These are phyloP conservation scores for Begonia peltatifolia DNA, from an alignment of 306 rosid species.

Conservation along the genomic window DNA sequence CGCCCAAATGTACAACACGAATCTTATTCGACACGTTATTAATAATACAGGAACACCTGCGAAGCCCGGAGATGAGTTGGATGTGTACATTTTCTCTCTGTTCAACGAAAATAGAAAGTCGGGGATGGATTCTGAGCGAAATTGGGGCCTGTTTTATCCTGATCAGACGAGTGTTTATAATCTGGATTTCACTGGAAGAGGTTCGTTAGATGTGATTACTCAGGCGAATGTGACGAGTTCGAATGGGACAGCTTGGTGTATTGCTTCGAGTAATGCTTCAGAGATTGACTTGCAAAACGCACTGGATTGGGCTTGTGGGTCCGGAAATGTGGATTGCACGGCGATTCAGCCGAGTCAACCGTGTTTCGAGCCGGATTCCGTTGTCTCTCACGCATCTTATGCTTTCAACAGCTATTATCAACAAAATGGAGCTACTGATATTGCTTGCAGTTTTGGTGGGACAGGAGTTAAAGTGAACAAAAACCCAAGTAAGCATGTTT, in stretches of 20 bases:
- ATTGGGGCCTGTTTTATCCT: constrained; percentile 92
- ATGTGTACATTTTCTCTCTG: constrained; percentile 5
- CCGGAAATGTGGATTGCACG: constrained; percentile 60
- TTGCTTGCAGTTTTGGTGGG: constrained; percentile 95
- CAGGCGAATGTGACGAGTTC: constrained; percentile 39
- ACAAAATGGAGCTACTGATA: constrained; percentile 76
- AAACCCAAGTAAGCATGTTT: constrained; percentile 40
- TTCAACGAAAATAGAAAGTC: constrained; percentile 92
- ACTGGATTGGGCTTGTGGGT: constrained; percentile 94
- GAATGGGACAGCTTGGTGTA: constrained; percentile 71
- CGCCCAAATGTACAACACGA: constrained; percentile 67
- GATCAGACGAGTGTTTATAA: constrained; percentile 93
- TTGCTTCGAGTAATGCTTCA: constrained; percentile 66
- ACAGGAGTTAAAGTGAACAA: constrained; percentile 44
- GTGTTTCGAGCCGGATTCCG: constrained; percentile 63
- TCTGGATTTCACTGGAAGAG: constrained; percentile 78
- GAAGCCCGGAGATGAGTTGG: no score
- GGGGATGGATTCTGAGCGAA: constrained; percentile 91
- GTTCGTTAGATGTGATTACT: constrained; percentile 49
- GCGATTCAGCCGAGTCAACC: constrained; percentile 46
- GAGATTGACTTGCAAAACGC: constrained; percentile 80
- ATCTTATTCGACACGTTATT: constrained; percentile 4
- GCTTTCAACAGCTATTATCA: constrained; percentile 77
- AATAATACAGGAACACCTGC: no score
- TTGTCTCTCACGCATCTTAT: constrained; percentile 80